Percentiles rank a stretch among this genome's conserved stretches.
phyloP scores from a whole-genome alignment of 139 green algal genomes.

The Coelastrella sp. region DNA sequence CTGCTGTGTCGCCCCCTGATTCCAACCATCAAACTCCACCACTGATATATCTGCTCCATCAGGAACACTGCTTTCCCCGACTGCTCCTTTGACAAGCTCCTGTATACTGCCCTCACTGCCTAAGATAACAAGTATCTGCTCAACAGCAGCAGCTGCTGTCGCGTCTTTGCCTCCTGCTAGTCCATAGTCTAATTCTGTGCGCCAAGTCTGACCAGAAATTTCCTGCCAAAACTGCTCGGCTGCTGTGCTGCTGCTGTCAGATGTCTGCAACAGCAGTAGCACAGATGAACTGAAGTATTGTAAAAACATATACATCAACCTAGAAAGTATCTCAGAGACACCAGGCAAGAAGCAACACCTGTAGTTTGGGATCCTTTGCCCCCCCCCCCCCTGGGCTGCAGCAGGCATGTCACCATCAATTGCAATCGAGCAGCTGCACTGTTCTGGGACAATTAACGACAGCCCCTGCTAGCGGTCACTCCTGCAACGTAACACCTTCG shows the following conservation, averaged over 20 bases:
- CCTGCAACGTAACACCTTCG: not conserved
- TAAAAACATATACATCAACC: too few relatives aligned
- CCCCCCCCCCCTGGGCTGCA: too few relatives aligned
- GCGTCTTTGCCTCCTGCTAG: not conserved
- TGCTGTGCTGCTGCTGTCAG: not conserved
- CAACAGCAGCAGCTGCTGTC: not conserved
- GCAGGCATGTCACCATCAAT: too few relatives aligned
- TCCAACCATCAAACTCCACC: constrained; percentile 19
- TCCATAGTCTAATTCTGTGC: constrained; percentile 35
- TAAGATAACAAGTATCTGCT: not conserved
- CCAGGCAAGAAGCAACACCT: too few relatives aligned
- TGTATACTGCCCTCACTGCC: not conserved
- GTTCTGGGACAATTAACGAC: too few relatives aligned
- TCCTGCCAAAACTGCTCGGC: constrained; percentile 27
- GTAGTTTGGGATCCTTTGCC: too few relatives aligned
- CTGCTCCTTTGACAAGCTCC: not conserved
- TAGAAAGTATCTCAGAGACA: too few relatives aligned
- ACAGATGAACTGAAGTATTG: not conserved
- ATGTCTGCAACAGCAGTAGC: not conserved
- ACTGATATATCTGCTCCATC: not conserved
- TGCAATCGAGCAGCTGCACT: too few relatives aligned
- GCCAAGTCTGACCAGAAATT: constrained; percentile 19
- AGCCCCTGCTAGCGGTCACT: too few relatives aligned
- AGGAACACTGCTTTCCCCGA: not conserved
- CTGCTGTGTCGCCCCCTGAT: constrained; percentile 15